Evolutionary conservation across 148 eudicot species (phyloP).

Genomic region (Vaccinium corymbosum): DNA sequence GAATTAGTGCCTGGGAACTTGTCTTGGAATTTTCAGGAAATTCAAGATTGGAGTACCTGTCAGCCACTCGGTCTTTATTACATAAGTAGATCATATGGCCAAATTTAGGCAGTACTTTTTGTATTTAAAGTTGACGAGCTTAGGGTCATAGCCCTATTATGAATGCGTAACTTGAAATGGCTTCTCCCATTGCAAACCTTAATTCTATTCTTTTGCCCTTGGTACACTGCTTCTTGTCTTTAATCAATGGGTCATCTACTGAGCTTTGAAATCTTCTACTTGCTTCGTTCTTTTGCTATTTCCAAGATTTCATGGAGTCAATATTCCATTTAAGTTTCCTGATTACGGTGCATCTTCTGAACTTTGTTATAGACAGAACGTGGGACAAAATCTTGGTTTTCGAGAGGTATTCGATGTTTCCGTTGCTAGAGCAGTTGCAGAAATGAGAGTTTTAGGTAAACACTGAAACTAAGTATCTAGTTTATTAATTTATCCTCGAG

Average conservation of each 20-base stretch:
- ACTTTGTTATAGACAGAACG: slow-evolving; percentile 55
- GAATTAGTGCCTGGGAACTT: background rate
- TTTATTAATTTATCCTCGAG: background rate
- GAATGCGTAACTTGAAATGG: background rate
- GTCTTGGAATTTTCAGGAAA: slow-evolving; percentile 1
- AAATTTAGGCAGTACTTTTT: background rate
- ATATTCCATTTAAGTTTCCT: slow-evolving; percentile 5
- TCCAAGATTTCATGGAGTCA: background rate
- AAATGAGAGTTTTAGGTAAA: slow-evolving; percentile 77
- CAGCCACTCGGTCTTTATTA: background rate
- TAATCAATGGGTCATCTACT: slow-evolving; percentile 7
- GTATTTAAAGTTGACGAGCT: background rate
- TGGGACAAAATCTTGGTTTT: slow-evolving; percentile 59
- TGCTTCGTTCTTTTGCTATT: background rate
- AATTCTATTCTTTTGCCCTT: background rate
- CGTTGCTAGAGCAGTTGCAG: slow-evolving; percentile 95
- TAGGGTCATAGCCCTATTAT: background rate
- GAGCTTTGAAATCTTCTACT: background rate
- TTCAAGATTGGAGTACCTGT: background rate
- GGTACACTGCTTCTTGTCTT: background rate
- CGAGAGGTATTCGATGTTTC: slow-evolving; percentile 85
- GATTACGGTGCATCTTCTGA: slow-evolving; percentile 20
- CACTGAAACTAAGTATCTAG: background rate
- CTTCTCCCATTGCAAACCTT: background rate
- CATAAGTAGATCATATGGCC: background rate